phyloP scores from a whole-genome alignment of 306 rosid genomes.

The Cucurbita moschata region DNA sequence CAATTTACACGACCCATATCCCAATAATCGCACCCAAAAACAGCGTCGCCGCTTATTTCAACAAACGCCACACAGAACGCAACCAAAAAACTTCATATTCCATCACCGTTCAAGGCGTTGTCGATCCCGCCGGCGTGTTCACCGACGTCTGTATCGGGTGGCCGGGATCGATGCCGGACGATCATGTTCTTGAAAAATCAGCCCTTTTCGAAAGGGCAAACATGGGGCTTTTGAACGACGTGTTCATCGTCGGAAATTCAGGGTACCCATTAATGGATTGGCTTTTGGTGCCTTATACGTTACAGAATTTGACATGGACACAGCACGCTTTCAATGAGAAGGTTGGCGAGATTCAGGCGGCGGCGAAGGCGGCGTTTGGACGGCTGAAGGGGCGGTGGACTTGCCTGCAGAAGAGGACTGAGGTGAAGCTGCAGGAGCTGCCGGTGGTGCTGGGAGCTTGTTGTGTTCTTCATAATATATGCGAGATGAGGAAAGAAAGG shows the following conservation, averaged over 20 bases:
- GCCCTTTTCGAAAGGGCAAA: conserved; percentile 61
- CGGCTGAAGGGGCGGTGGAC: conserved; percentile 81
- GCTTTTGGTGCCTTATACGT: conserved; percentile 72
- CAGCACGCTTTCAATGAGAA: conserved; percentile 89
- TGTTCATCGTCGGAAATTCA: conserved; percentile 61
- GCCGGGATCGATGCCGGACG: conserved; percentile 97
- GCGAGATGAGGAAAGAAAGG: conserved; percentile 57
- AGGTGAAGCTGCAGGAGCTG: conserved; percentile 79
- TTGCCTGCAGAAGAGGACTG: conserved; percentile 75
- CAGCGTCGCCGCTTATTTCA: conserved; percentile 72
- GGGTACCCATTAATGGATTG: conserved; percentile 80
- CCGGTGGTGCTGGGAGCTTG: conserved; percentile 88
- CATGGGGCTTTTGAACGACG: conserved; percentile 43
- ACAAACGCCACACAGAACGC: conserved; percentile 78
- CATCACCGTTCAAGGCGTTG: conserved; percentile 85
- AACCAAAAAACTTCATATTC: conserved; percentile 78
- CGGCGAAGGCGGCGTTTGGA: conserved; percentile 56
- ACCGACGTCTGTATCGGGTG: conserved; percentile 86
- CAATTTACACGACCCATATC: conserved; percentile 76
- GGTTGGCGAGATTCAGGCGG: conserved; percentile 54
- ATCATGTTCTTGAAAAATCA: conserved; percentile 66
- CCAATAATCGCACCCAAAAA: conserved; percentile 88
- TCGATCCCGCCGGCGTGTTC: conserved; percentile 59
- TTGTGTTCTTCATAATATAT: conserved; percentile 82
- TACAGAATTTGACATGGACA: conserved; percentile 69